phyloP scores from a whole-genome alignment of 2,329 filamentous ascomycete species.

The Exophiala bonariae region DNA sequence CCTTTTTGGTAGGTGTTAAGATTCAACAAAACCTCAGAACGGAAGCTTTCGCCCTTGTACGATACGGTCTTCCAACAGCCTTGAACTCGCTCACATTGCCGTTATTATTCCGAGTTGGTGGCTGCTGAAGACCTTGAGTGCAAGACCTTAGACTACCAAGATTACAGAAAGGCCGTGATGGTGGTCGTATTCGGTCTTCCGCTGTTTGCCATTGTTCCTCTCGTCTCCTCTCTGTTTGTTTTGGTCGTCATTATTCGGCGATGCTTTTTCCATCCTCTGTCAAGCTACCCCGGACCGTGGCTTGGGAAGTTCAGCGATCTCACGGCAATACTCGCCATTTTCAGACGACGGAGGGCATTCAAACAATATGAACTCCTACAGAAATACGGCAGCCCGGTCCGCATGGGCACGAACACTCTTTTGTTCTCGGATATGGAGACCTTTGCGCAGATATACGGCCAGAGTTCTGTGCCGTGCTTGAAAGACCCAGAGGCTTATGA shows the following conservation, averaged over 20 bases:
- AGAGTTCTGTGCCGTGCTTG: constrained; percentile 1
- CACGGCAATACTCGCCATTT: background rate
- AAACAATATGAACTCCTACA: constrained; percentile 7
- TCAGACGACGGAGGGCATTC: constrained; percentile 1
- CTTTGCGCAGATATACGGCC: constrained; percentile 3
- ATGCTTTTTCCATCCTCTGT: constrained; percentile 6
- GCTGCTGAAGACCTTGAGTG: too few relatives aligned
- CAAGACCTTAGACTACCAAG: too few relatives aligned
- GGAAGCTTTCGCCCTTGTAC: too few relatives aligned
- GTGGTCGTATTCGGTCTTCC: too few relatives aligned
- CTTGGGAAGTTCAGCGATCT: constrained; percentile 3
- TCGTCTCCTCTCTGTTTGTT: background rate
- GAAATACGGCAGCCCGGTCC: constrained; percentile 6
- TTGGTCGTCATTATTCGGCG: constrained; percentile 2
- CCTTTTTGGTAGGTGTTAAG: too few relatives aligned
- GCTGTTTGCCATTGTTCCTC: background rate
- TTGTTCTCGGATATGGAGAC: constrained; percentile 5
- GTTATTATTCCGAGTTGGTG: too few relatives aligned
- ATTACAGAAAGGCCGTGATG: too few relatives aligned
- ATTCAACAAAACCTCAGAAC: too few relatives aligned
- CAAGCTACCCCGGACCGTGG: constrained; percentile 3
- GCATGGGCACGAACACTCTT: constrained; percentile 1
- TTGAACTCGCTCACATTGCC: too few relatives aligned
- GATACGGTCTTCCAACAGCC: too few relatives aligned
- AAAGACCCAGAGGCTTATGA: constrained; percentile 7